Conservation (phyloP, 192 early-diverging fungal species). For the Podila clonocystis region DNA sequence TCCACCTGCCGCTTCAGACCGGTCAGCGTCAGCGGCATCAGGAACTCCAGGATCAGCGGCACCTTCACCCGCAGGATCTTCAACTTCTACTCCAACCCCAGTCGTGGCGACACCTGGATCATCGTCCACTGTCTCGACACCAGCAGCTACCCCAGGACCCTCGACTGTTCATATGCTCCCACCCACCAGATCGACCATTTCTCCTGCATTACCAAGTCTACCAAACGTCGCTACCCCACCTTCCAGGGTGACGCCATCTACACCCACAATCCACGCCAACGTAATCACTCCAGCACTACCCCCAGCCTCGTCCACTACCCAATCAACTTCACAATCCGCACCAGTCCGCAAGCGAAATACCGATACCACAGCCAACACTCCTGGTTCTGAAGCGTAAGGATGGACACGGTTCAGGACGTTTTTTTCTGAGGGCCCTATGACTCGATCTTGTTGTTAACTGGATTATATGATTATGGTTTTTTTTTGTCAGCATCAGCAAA, state of each 20-base stretch:
- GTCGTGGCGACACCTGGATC: not conserved
- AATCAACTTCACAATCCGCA: slow-evolving; percentile 9
- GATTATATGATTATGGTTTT: not conserved
- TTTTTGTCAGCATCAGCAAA: slow-evolving; percentile 17
- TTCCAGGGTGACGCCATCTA: slow-evolving; percentile 3
- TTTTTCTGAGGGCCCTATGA: not conserved
- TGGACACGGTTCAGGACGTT: not conserved
- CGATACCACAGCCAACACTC: slow-evolving; percentile 4
- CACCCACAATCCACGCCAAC: not conserved
- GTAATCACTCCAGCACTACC: not conserved
- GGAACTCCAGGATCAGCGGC: slow-evolving; percentile 3
- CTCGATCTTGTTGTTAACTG: not conserved
- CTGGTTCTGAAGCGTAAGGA: not conserved
- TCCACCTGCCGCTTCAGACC: not conserved
- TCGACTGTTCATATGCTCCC: not conserved
- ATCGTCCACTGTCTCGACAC: not conserved
- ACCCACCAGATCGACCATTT: not conserved
- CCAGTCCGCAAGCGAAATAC: slow-evolving; percentile 38
- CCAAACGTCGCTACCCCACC: slow-evolving; percentile 1
- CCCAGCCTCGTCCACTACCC: not conserved
- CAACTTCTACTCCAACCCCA: slow-evolving; percentile 16
- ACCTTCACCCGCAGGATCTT: slow-evolving; percentile 12
- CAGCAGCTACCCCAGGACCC: slow-evolving; percentile 8
- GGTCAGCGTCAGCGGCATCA: not conserved
- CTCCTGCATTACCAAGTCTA: slow-evolving; percentile 3